Base-by-base conservation (phyloP, 1,139 yeast species). In the Debaryomyces udenii region DNA sequence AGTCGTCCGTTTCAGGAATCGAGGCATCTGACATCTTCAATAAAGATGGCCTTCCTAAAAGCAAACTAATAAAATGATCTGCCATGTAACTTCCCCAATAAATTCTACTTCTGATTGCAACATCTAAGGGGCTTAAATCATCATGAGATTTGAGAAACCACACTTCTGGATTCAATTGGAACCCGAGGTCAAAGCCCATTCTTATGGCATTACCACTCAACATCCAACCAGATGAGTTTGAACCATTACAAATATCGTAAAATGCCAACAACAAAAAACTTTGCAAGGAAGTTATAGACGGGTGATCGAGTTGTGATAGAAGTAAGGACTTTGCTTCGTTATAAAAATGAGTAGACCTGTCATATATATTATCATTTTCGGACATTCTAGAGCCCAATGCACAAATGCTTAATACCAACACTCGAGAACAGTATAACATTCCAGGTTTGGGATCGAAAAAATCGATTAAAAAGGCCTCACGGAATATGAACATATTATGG, bases 11-110 rank as follows among this genome's bases (percentile, higher is more conserved):
- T 49, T 80, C 85, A 0, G 83, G 81, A 6, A 81, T 78, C 1
- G 83, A 72, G 0, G 85, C 78, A 52, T 81, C 84, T 30, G 76
- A 71, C 37, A 76, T 65, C 48, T 80, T 78, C 43, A 81, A 61
- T 2, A 79, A 62, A 0, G 83, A 74, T 0, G 85, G 83, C 37
- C 86, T 59, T 1, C 87, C 86, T 38, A 81, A 57, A 38, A 81
- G 63, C 38, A 81, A 59, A 55, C 83, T 75, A 20, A 81, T 77
- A 50, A 81, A 78, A 52, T 81, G 84, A 52, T 81, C 87, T 3
- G 85, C 83, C 47, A 81, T 66, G 51, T 77, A 81, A 40, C 83
- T 74, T 1, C 87, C 86, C 87, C 87, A 81, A 54, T 78, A 81
- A 7, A 81, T 78, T 47, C 87, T 62, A 33, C 81, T 73, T 46